Base-by-base conservation (phyloP, 805 yeast species). In the Ogataea polymorpha region DNA sequence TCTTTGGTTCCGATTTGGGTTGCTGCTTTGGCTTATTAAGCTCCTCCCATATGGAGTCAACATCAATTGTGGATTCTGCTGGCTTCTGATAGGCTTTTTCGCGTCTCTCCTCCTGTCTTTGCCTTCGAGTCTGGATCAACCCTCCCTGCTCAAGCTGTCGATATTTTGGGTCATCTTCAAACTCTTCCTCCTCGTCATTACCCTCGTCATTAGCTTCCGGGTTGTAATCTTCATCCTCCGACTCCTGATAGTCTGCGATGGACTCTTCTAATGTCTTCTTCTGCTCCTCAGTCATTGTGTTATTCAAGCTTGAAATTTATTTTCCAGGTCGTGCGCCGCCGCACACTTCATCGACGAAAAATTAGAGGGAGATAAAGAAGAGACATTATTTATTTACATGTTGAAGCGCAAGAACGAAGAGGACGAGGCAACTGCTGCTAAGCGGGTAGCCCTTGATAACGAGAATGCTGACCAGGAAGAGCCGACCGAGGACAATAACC, bases 381-480 rank as follows among this genome's bases (percentile, higher is more conserved):
- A 32, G 23, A 14, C 25, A 8, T 12, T 17, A 12, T 27, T 13
- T 17, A 18, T 18, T 18, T 35, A 21, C 9, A 66, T 74, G 58
- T 66, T 79, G 57, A 83, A 83, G 59, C 70, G 90, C 41, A 83
- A 82, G 66, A 82, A 79, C 65, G 89, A 82, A 48, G 87, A 81
- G 43, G 65, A 67, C 10, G 71, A 74, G 32, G 78, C 71, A 44
- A 77, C 75, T 40, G 68, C 74, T 23, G 79, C 69, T 38, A 83
- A 83, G 54, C 66, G 91, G 37, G 84, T 82, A 12, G 90, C 90
- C 2, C 69, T 82, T 50, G 86, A 82, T 49, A 75, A 80, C 41
- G 86, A 77, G 41, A 74, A 71, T 33, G 60, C 74, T 31, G 77
- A 70, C 21, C 62, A 55, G 35, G 56, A 58, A 15, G 77, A 72